Percentiles rank a stretch among this genome's conserved stretches.
Evolutionary conservation across 768 basidiomycete species (phyloP).

Genomic region (Phaffia australis): DNA sequence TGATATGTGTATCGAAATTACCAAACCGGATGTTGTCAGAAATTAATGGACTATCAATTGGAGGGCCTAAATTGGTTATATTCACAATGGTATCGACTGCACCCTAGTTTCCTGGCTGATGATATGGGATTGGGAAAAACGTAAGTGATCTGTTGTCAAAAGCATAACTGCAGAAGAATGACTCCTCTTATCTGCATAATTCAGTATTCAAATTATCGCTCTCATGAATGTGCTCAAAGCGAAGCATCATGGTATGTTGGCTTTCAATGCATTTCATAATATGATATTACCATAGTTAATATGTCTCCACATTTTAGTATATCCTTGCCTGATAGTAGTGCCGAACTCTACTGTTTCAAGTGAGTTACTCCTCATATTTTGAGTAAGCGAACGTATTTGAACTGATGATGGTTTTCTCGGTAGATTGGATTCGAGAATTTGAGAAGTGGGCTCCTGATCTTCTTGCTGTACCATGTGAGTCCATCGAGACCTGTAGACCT

Average conservation of each 20-base stretch:
- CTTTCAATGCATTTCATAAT: not conserved
- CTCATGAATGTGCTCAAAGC: constrained; percentile 60
- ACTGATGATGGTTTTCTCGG: not conserved
- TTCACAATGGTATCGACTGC: constrained; percentile 40
- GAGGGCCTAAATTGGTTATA: constrained; percentile 40
- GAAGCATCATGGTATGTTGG: constrained; percentile 39
- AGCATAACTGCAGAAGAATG: constrained; percentile 71
- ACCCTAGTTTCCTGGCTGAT: constrained; percentile 59
- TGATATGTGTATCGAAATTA: not conserved
- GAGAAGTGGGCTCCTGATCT: constrained; percentile 54
- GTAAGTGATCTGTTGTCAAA: constrained; percentile 26
- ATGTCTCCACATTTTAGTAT: constrained; percentile 38
- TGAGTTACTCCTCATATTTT: not conserved
- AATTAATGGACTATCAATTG: constrained; percentile 67
- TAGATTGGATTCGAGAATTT: constrained; percentile 79
- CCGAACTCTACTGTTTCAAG: constrained; percentile 57
- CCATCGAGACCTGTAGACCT: not conserved
- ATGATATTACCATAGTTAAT: no score
- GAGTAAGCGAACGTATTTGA: not conserved
- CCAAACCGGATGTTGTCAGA: constrained; percentile 24
- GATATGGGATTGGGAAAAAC: constrained; percentile 78
- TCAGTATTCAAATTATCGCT: constrained; percentile 82
- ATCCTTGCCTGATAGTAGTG: constrained; percentile 79
- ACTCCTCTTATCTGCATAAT: constrained; percentile 66
- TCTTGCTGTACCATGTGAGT: not conserved